These are phyloP conservation scores for Paragyromitra xinjiangensis DNA, from an alignment of 495 filamentous ascomycete species.

Conservation along the genomic window DNA sequence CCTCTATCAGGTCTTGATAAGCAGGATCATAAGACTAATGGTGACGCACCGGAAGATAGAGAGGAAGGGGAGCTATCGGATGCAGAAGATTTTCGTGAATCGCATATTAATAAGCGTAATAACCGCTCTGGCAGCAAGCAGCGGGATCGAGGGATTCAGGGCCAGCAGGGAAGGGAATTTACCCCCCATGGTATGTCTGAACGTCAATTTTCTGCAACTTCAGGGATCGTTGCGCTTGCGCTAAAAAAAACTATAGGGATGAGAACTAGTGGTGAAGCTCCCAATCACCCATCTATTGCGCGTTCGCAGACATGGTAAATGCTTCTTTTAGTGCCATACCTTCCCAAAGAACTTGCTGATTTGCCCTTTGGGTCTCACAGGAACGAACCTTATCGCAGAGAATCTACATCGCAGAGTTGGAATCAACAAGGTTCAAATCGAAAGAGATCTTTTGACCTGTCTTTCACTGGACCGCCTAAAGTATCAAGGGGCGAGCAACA, in stretches of 20 bases:
- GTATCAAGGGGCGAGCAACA: slow-evolving; percentile 25
- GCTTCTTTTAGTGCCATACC: background rate
- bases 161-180: slow-evolving; percentile 40
- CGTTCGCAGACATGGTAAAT: slow-evolving; percentile 48
- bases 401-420: slow-evolving; percentile 26
- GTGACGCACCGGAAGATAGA: slow-evolving; percentile 44
- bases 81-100: slow-evolving; percentile 41
- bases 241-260: slow-evolving; percentile 42
- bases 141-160: slow-evolving; percentile 36
- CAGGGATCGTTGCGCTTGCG: slow-evolving; percentile 3
- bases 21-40: slow-evolving; percentile 13
- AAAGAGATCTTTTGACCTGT: slow-evolving; percentile 25
- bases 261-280: slow-evolving; percentile 36
- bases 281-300: slow-evolving; percentile 26
- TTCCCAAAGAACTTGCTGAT: slow-evolving; percentile 6
- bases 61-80: slow-evolving; percentile 58
- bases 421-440: slow-evolving; percentile 25
- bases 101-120: slow-evolving; percentile 31
- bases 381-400: slow-evolving; percentile 47
- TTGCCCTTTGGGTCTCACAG: slow-evolving; percentile 1
- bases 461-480: slow-evolving; percentile 31
- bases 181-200: slow-evolving; percentile 34
- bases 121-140: slow-evolving; percentile 45
- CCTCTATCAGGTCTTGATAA: slow-evolving; percentile 33
- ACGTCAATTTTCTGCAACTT: background rate